Base-by-base conservation (phyloP, 768 basidiomycete species). In the Royoungia palumana region DNA sequence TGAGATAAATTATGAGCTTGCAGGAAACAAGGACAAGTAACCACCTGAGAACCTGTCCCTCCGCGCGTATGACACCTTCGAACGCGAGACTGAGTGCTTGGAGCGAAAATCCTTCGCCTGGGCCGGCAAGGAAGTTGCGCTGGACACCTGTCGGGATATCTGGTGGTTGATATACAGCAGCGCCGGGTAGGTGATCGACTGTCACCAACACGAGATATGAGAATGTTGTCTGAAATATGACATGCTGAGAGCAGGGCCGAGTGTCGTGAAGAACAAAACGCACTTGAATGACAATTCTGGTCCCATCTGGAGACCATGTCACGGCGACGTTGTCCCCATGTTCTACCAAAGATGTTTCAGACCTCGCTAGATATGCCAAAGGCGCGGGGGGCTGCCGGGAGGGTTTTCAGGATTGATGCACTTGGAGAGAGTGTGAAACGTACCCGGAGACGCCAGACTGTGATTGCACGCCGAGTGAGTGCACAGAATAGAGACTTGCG, bases 251-350 rank as follows among this genome's bases (percentile, higher is more conserved):
- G 37, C 19, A 45, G 41, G 32, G 45, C 17, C 27, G 35, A 46
- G 36, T 24, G 46, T 41, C 16, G 17, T 30, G n/a, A 46, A 27
- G 44, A 35, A 37, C 17, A 20, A 17, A 6, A 66, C 82, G 46
- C 49, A 89, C 94, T 70, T 87, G 82, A 19, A 97, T 78, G 45
- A 94, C 80, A 41, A 97, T 81, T 57, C 82, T 76, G 58, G 75
- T 75, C 28, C 87, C 85, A 64, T 94, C 91, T 45, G 85, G 83
- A 16, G 92, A 83, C 93, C 94, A 97, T 59, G 82, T 78, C 12
- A 80, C 81, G 44, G 77, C 70, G 17, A 75, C 53, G 57, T 93
- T 95, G 59, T 83, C 79, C n/a, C 94, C 94, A 63, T 94, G 93
- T 50, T 89, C 85, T 46, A 77, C 66, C 34, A 95, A 72, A 16